Percentiles rank a stretch among this genome's conserved stretches.
These are phyloP conservation scores for Globisporangium carolinianum DNA, from an alignment of 352 stramenopile genomes.

Conservation along the genomic window DNA sequence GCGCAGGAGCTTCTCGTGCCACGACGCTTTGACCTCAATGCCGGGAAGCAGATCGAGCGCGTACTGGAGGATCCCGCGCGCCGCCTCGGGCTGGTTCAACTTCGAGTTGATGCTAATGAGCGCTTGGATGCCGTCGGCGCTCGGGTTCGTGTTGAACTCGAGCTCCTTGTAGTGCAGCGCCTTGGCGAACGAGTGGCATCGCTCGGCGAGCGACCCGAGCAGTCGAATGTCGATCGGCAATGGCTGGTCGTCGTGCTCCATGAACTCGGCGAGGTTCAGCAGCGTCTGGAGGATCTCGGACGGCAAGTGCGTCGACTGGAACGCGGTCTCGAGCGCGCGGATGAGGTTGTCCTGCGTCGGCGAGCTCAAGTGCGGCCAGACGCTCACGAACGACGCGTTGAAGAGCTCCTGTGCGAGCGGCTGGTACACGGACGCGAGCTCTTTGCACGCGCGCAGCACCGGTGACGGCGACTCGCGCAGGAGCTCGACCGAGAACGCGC, in stretches of 20 bases:
- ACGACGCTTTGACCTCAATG: constrained; percentile 92
- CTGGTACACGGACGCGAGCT: constrained; percentile 97
- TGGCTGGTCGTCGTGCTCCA: constrained; percentile 97
- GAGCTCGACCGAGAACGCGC: constrained; percentile 95
- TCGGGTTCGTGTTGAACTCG: constrained; percentile 92
- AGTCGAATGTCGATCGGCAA: constrained; percentile 97
- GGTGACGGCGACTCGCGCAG: constrained; percentile 95
- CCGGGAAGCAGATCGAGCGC: constrained; percentile 64
- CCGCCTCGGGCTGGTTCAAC: constrained; percentile 93
- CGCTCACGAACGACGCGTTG: constrained; percentile 98
- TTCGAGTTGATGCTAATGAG: constrained; percentile 99
- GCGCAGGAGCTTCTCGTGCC: constrained; percentile 97
- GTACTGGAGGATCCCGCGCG: constrained; percentile 97
- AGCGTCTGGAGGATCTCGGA: constrained; percentile 98
- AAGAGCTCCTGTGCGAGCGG: constrained; percentile 98
- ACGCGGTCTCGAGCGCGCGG: constrained; percentile 92
- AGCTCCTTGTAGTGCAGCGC: constrained; percentile 98
- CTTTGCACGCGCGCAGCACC: constrained; percentile 92
- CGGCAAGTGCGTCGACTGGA: constrained; percentile 89
- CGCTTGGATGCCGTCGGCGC: constrained; percentile 92
- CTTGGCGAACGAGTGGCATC: constrained; percentile 98
- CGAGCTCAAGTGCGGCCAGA: constrained; percentile 95
- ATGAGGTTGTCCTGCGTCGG: constrained; percentile 91
- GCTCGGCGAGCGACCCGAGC: constrained; percentile 94
- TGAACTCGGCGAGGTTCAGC: constrained; percentile 99